phyloP scores from a whole-genome alignment of 2,329 filamentous ascomycete genomes.

The Pestalotiopsis sp. region DNA sequence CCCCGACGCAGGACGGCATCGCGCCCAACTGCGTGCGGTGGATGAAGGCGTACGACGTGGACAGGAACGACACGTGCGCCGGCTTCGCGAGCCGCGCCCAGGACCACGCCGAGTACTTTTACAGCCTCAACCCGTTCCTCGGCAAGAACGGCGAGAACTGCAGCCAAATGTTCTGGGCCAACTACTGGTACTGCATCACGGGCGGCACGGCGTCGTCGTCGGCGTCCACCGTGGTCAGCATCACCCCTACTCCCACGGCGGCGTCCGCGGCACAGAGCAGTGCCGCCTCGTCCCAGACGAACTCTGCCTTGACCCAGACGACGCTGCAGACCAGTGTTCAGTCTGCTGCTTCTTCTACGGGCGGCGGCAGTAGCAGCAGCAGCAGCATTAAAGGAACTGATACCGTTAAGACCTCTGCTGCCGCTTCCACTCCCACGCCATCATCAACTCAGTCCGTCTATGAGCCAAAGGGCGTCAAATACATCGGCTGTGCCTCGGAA shows the following conservation, averaged over 20 bases:
- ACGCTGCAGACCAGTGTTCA: background rate
- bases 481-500: conserved; percentile 5
- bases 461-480: background rate
- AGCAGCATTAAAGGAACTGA: background rate
- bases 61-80: conserved; percentile 12
- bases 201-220: background rate
- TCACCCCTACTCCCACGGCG: background rate
- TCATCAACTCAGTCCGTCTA: background rate
- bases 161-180: conserved; percentile 11
- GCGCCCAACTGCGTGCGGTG: conserved; percentile 15
- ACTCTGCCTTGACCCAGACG: background rate
- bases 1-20: conserved; percentile 14
- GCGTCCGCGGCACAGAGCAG: background rate
- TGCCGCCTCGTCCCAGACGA: background rate
- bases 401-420: background rate
- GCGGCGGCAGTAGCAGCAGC: background rate
- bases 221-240: background rate
- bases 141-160: conserved; percentile 16
- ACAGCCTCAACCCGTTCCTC: conserved; percentile 16
- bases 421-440: background rate
- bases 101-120: background rate
- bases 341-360: background rate
- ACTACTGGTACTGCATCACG: conserved; percentile 14
- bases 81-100: conserved; percentile 11
- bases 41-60: conserved; percentile 12